These are phyloP conservation scores for Spinacia oleracea DNA, from an alignment of 179 eudicot species.

Conservation along the genomic window DNA sequence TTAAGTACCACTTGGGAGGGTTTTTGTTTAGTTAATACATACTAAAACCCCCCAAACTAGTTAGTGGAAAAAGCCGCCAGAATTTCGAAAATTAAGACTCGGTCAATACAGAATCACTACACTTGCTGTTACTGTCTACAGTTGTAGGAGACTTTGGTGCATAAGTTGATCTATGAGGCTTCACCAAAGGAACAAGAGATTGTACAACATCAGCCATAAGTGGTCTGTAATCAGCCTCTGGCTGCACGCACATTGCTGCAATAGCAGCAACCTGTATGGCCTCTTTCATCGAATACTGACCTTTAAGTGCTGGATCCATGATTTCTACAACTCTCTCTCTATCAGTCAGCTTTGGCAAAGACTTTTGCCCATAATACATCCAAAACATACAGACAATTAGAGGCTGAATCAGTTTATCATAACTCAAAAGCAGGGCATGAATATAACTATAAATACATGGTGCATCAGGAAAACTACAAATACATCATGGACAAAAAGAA, in stretches of 20 bases:
- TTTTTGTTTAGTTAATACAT: slow-evolving; percentile 19
- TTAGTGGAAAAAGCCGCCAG: slow-evolving; percentile 3
- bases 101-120: slow-evolving; percentile 14
- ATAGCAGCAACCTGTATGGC: slow-evolving; percentile 92
- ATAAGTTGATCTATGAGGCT: slow-evolving; percentile 43
- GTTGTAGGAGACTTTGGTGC: slow-evolving; percentile 45
- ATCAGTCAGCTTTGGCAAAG: slow-evolving; percentile 78
- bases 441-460: not conserved
- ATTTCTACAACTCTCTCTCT: slow-evolving; percentile 79
- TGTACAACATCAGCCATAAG: slow-evolving; percentile 96
- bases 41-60: slow-evolving; percentile 11
- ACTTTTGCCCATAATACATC: slow-evolving; percentile 39
- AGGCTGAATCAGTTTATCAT: not conserved
- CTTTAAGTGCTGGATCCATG: slow-evolving; percentile 87
- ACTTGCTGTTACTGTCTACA: slow-evolving; percentile 13
- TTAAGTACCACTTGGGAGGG: not conserved
- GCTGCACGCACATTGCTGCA: slow-evolving; percentile 94
- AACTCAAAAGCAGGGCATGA: not conserved
- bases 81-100: slow-evolving; percentile 11
- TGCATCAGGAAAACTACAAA: too few relatives aligned
- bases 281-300: slow-evolving; percentile 80
- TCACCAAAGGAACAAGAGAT: slow-evolving; percentile 83
- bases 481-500: not conserved
- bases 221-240: slow-evolving; percentile 94
- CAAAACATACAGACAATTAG: slow-evolving; percentile 8